A percentile compares a stretch with the other conserved stretches of the same genome.
Evolutionary conservation across 305 asterid species (phyloP).

Genomic region (Plantago coronopus): DNA sequence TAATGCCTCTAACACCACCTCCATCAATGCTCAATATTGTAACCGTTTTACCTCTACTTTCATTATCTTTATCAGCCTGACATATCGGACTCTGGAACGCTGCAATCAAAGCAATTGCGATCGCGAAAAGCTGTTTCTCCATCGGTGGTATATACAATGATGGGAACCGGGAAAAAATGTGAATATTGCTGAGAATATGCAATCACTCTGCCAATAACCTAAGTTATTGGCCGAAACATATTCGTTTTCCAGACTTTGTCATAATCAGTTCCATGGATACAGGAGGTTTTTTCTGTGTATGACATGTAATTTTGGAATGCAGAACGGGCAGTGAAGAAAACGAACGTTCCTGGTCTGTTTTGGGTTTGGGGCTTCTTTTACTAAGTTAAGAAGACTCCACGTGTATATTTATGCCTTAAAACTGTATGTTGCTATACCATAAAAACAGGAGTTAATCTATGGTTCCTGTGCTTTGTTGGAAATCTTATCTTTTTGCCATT

Average conservation of each 20-base stretch:
- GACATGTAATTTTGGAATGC: background rate
- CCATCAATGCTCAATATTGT: conserved; percentile 41
- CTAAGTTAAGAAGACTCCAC: background rate
- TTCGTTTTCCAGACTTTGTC: no score
- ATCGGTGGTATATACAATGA: background rate
- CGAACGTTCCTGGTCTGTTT: background rate
- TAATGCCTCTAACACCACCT: conserved; percentile 49
- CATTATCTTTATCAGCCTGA: background rate
- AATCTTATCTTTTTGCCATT: background rate
- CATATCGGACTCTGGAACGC: background rate
- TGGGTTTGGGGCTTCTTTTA: background rate
- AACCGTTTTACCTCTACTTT: conserved; percentile 27
- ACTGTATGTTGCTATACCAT: background rate
- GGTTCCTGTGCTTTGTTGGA: background rate
- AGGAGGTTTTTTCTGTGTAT: no score
- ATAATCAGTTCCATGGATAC: no score
- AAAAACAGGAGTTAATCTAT: background rate
- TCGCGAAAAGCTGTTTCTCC: conserved; percentile 2
- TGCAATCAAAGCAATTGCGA: background rate
- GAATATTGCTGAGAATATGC: background rate
- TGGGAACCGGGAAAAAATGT: background rate
- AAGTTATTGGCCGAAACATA: no score
- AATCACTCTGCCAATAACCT: background rate
- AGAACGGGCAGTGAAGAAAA: background rate
- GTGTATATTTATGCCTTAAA: background rate